Percentiles rank a stretch among this genome's conserved stretches.
These are phyloP conservation scores for Streptanthus diversifolius DNA, from an alignment of 345 rosid species.

Conservation along the genomic window DNA sequence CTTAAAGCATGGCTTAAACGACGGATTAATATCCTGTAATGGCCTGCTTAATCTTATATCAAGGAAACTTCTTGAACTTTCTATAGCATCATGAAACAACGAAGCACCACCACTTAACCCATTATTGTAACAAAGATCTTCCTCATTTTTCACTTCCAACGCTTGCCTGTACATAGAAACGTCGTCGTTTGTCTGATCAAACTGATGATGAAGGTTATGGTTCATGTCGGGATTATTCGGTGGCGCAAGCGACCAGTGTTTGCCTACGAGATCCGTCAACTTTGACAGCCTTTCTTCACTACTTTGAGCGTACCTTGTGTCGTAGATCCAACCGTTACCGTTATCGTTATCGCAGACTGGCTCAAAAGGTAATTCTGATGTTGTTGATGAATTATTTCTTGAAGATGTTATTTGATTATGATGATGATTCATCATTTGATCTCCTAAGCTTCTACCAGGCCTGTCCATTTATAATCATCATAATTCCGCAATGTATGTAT, in stretches of 20 bases:
- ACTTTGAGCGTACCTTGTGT: conserved; percentile 38
- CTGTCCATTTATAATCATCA: conserved; percentile 30
- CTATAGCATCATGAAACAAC: conserved; percentile 29
- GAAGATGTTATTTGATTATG: conserved; percentile 40
- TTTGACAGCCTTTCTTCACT: conserved; percentile 44
- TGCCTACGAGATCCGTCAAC: conserved; percentile 50
- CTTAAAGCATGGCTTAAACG: conserved; percentile 44
- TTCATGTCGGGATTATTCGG: conserved; percentile 47
- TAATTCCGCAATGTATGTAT: neutral
- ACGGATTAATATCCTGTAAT: conserved; percentile 39
- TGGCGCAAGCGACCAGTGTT: conserved; percentile 69
- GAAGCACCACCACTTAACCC: conserved; percentile 29
- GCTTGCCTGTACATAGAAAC: conserved; percentile 39
- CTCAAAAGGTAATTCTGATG: conserved; percentile 40
- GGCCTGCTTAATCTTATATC: conserved; percentile 37
- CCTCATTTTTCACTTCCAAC: conserved; percentile 30
- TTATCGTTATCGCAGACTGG: conserved; percentile 45
- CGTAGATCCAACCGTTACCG: conserved; percentile 42
- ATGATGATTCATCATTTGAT: conserved; percentile 44
- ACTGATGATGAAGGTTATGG: conserved; percentile 30
- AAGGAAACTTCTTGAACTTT: conserved; percentile 28
- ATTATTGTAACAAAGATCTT: conserved; percentile 37
- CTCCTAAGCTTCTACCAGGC: conserved; percentile 48
- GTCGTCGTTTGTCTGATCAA: conserved; percentile 32
- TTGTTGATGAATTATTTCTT: conserved; percentile 40